Evolutionary conservation across 345 rosid genomes (phyloP).

Genomic region (Eucalyptus albens): DNA sequence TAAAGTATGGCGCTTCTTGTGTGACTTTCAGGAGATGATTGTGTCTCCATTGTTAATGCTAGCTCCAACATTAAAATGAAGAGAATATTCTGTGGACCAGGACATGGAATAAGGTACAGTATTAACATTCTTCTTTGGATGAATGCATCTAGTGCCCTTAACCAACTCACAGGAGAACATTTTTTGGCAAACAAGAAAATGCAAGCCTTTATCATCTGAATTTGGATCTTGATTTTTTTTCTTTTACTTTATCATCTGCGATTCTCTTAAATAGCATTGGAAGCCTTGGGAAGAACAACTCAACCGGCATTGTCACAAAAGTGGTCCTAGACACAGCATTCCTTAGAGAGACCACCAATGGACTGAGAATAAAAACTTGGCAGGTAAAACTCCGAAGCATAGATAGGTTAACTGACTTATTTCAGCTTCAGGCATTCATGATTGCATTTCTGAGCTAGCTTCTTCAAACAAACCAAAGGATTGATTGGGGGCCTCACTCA

Average conservation of each 20-base stretch:
- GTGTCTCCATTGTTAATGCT: slow-evolving; percentile 80
- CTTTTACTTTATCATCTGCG: background rate
- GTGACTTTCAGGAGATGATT: slow-evolving; percentile 73
- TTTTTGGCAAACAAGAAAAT: background rate
- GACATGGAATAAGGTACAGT: slow-evolving; percentile 89
- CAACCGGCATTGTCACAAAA: slow-evolving; percentile 60
- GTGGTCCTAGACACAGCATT: slow-evolving; percentile 85
- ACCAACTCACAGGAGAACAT: background rate
- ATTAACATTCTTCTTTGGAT: background rate
- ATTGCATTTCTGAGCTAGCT: background rate
- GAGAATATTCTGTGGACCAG: slow-evolving; percentile 84
- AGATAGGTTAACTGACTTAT: background rate
- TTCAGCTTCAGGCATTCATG: background rate
- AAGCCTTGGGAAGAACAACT: slow-evolving; percentile 86
- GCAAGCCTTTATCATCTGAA: background rate
- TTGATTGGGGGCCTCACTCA: background rate
- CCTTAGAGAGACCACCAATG: slow-evolving; percentile 68
- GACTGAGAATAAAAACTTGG: slow-evolving; percentile 96
- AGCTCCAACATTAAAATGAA: slow-evolving; percentile 81
- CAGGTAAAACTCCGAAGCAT: slow-evolving; percentile 39
- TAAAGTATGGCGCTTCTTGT: background rate
- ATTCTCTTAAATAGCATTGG: slow-evolving; percentile 47
- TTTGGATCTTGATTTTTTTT: background rate
- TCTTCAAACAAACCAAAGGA: background rate
- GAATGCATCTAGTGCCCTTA: background rate